Evolutionary conservation across 768 basidiomycete genomes (phyloP).

Genomic region (Macrolepiota dolichaula): DNA sequence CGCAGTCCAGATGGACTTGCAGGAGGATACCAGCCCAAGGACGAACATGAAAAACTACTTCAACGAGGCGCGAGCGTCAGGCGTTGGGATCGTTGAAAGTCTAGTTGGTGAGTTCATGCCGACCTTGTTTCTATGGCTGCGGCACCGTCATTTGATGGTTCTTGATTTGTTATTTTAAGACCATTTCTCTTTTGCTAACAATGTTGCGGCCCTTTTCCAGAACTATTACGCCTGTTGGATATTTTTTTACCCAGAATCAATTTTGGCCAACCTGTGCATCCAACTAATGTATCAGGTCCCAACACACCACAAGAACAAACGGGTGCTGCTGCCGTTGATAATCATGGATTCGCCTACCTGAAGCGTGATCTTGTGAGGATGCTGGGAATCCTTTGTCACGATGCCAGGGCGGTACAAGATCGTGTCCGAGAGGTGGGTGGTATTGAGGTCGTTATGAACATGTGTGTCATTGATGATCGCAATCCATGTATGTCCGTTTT

Average conservation of each 20-base stretch:
- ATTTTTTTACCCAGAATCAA: constrained; percentile 79
- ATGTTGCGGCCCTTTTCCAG: neutral
- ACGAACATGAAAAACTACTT: constrained; percentile 39
- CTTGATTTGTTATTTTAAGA: neutral
- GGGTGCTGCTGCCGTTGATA: constrained; percentile 23
- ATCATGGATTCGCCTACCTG: constrained; percentile 73
- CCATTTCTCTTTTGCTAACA: constrained; percentile 10
- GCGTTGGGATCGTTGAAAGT: constrained; percentile 47
- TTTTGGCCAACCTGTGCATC: constrained; percentile 60
- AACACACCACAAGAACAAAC: constrained; percentile 18
- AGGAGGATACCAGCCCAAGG: constrained; percentile 15
- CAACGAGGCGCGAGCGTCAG: constrained; percentile 38
- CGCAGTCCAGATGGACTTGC: constrained; percentile 14
- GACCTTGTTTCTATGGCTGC: neutral
- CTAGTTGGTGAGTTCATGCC: constrained; percentile 50
- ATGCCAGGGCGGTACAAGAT: constrained; percentile 67
- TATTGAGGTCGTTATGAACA: constrained; percentile 78
- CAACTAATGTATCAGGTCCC: constrained; percentile 20
- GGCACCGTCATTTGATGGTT: constrained; percentile 2
- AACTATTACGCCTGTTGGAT: neutral
- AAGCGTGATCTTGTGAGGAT: constrained; percentile 90
- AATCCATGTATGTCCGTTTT: constrained; percentile 77
- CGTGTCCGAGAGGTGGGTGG: constrained; percentile 67
- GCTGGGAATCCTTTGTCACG: constrained; percentile 73
- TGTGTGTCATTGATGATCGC: constrained; percentile 86